A percentile compares a stretch with the other conserved stretches of the same genome.
These are phyloP conservation scores for Camellia granthamiana DNA, from an alignment of 148 eudicot species.

Conservation along the genomic window DNA sequence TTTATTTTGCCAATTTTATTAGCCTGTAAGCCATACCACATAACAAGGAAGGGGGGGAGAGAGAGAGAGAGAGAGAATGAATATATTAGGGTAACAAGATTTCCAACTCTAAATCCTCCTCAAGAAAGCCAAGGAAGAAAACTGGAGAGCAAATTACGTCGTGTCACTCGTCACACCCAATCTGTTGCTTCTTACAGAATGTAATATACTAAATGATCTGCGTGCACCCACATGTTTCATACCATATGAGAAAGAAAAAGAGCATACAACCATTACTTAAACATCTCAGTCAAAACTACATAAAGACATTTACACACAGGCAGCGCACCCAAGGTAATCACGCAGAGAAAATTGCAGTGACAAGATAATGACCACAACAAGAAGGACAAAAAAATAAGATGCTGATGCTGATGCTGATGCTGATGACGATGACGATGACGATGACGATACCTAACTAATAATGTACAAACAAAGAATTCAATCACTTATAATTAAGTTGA, in stretches of 20 bases:
- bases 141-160: neutral
- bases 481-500: neutral
- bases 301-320: neutral
- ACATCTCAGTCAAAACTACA: neutral
- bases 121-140: neutral
- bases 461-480: neutral
- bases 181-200: constrained; percentile 5
- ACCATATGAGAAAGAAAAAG: neutral
- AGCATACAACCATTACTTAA: neutral
- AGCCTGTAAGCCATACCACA: constrained; percentile 46
- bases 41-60: neutral
- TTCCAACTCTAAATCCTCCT: neutral
- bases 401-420: neutral
- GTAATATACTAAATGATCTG: neutral
- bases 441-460: neutral
- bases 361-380: neutral
- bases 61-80: neutral
- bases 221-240: neutral
- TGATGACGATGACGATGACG: neutral
- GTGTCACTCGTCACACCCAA: neutral
- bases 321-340: constrained; percentile 12
- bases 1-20: constrained; percentile 96
- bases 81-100: neutral
- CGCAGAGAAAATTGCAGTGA: neutral
- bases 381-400: no score